These are phyloP conservation scores for Baudoinia panamericana DNA, from an alignment of 495 filamentous ascomycete species.

Conservation along the genomic window DNA sequence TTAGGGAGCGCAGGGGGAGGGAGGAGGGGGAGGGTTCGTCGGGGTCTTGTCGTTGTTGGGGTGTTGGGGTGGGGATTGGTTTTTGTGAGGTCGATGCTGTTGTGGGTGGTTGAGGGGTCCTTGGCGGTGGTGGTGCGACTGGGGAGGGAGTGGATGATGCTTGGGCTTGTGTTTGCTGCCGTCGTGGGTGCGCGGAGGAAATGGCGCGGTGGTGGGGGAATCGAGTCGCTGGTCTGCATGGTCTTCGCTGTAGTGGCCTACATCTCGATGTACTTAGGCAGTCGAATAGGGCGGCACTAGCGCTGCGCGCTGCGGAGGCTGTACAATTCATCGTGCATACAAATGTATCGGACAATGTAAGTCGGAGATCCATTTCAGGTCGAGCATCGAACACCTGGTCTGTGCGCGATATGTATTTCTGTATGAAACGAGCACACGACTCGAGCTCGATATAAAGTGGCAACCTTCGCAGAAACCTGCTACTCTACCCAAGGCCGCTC, in stretches of 20 bases:
- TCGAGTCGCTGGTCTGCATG: not conserved
- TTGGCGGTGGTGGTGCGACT: not conserved
- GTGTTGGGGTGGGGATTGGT: not conserved
- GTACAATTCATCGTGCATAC: slow-evolving; percentile 4
- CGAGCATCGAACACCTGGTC: not conserved
- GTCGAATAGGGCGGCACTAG: no score
- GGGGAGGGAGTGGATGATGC: not conserved
- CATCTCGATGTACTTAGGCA: no score
- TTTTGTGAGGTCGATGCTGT: no score
- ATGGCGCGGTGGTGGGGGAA: slow-evolving; percentile 1
- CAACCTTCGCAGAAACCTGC: no score
- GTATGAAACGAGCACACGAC: no score
- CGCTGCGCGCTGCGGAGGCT: not conserved
- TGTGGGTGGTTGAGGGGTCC: no score
- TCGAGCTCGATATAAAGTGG: no score
- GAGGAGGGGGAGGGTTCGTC: slow-evolving; percentile 5
- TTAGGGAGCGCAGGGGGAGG: slow-evolving; percentile 30
- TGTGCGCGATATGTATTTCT: no score
- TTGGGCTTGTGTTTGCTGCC: slow-evolving; percentile 3
- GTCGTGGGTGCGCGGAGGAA: not conserved
- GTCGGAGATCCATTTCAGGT: not conserved
- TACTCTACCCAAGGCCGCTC: no score
- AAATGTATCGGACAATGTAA: not conserved
- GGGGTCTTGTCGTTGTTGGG: not conserved
- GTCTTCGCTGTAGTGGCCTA: not conserved